These are phyloP conservation scores for Aspergillus nanangensis DNA, from an alignment of 495 filamentous ascomycete species.

Conservation along the genomic window DNA sequence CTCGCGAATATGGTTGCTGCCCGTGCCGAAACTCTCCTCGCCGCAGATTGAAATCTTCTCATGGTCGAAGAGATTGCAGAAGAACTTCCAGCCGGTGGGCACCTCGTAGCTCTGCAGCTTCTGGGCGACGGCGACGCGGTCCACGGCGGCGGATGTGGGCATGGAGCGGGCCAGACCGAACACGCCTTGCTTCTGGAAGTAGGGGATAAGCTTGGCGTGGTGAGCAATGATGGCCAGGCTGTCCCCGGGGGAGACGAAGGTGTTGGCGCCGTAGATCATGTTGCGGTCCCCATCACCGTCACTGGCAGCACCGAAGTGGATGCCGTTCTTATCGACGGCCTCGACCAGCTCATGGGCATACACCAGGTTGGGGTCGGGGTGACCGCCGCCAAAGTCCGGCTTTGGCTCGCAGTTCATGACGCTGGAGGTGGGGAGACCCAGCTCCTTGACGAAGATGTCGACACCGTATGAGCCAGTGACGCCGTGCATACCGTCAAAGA, in stretches of 20 bases:
- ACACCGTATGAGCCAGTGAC: slow-evolving; percentile 94
- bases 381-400: slow-evolving; percentile 93
- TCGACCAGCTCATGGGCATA: slow-evolving; percentile 95
- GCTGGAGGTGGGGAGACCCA: slow-evolving; percentile 70
- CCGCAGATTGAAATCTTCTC: slow-evolving; percentile 98
- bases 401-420: slow-evolving; percentile 91
- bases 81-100: slow-evolving; percentile 99
- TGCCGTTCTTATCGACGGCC: slow-evolving; percentile 81
- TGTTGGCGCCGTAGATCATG: slow-evolving; percentile 98
- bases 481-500: slow-evolving; percentile 91
- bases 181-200: slow-evolving; percentile 95
- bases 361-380: slow-evolving; percentile 97
- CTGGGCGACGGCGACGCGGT: slow-evolving; percentile 91
- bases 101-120: slow-evolving; percentile 93
- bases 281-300: slow-evolving; percentile 98
- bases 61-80: slow-evolving; percentile 96
- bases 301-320: slow-evolving; percentile 94
- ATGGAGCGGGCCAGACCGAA: slow-evolving; percentile 93
- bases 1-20: slow-evolving; percentile 98
- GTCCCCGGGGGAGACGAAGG: slow-evolving; percentile 95
- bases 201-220: slow-evolving; percentile 88
- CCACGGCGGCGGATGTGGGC: slow-evolving; percentile 93
- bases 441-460: slow-evolving; percentile 90
- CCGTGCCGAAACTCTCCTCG: slow-evolving; percentile 96
- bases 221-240: slow-evolving; percentile 96